Evolutionary conservation across 2,329 filamentous ascomycete species (phyloP).

Genomic region (Colletotrichum sidae): DNA sequence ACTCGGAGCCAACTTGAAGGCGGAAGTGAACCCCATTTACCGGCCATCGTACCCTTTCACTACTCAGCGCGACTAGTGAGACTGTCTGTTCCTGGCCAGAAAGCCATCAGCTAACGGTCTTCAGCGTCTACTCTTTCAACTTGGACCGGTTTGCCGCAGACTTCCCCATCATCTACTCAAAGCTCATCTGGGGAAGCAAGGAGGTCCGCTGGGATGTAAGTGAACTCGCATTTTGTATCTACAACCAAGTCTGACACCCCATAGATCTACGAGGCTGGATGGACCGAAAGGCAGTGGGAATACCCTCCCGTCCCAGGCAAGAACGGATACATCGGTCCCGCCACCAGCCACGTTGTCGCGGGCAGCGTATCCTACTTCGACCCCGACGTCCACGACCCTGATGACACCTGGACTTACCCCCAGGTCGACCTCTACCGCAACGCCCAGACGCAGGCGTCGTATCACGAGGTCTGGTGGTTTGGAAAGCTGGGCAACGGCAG

Average conservation of each 20-base stretch:
- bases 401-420: conserved; percentile 54
- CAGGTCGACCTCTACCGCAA: conserved; percentile 41
- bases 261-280: conserved; percentile 53
- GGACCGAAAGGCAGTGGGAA: conserved; percentile 53
- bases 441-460: conserved; percentile 16
- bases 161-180: conserved; percentile 38
- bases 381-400: conserved; percentile 47
- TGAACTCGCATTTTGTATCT: not conserved
- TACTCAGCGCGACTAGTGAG: conserved; percentile 21
- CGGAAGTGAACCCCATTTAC: conserved; percentile 39
- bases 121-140: conserved; percentile 35
- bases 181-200: conserved; percentile 37
- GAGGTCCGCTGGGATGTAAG: conserved; percentile 39
- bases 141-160: conserved; percentile 31
- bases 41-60: conserved; percentile 34
- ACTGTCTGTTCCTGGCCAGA: accelerated
- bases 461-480: conserved; percentile 35
- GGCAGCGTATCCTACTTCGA: conserved; percentile 45
- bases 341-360: conserved; percentile 46
- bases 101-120: not conserved
- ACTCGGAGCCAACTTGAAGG: conserved; percentile 41
- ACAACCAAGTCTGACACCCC: not conserved
- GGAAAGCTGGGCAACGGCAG: conserved; percentile 35
- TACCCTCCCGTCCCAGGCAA: conserved; percentile 54
- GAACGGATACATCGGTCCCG: conserved; percentile 55